Evolutionary conservation across 2,329 filamentous ascomycete genomes (phyloP), one percentile per base, ranked within the genome.

Genomic region (Elsinoe australis): DNA sequence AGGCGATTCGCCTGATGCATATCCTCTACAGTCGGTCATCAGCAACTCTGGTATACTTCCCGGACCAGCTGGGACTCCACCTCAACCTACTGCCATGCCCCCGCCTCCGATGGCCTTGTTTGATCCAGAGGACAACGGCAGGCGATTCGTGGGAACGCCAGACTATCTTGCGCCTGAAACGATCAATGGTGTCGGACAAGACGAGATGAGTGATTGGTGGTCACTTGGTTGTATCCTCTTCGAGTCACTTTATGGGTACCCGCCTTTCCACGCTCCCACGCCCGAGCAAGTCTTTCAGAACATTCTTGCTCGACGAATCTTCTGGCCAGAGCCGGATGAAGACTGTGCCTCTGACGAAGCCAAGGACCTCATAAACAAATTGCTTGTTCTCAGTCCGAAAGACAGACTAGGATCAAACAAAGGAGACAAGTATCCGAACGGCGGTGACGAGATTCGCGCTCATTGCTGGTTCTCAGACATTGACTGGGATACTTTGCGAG

Each of bases 201-300:
- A 98, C 60, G 90, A 96, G 65, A 92, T 90, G 56, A 96, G 92
- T 62, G 92, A 98, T 79, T 98, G 92, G 92, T 98, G 92, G 92
- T 96, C 92, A 17, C 76, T 98, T n/a, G 92, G 92, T 1, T 98
- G 94, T 64, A 96, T 98, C 57, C 71, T 96, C 66, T 98, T 95
- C 59, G 92, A 98, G 60, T 95, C 95, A 56, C 71, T 98, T 2
- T 96, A 87, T 60, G 92, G 92, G 1, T 83, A 87, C 50, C 92
- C 92, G 1, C 92, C 92, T 0, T 98, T 98, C 65, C 88, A 96
- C 63, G 92, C 87, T 1, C 73, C 76, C 15, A 88, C 89, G 39
- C 87, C 92, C 0, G 92, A 98, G 58, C 76, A 92, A 57, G 92
- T 98, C 1, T 98, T 98, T 61, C 87, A 95, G 58, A 98, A 98